Evolutionary conservation across 2,329 filamentous ascomycete genomes (phyloP), one percentile per base, ranked within the genome.

Genomic region (Mariannaea sp.): DNA sequence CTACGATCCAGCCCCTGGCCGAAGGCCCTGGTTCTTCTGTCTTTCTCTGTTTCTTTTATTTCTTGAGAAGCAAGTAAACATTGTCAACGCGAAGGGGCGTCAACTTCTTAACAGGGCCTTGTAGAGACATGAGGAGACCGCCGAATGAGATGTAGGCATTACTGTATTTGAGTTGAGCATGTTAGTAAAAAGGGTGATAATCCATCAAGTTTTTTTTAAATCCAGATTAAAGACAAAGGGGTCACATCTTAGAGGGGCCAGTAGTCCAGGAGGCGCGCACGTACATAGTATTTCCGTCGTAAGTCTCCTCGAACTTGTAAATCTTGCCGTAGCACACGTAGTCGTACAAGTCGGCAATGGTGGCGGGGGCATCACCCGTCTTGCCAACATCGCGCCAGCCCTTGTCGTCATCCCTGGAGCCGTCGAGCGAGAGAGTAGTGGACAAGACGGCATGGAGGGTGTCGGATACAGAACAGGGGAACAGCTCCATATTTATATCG

Each of bases 91-190:
- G 85, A 68, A 99, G 76, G 22, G 92, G 89, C 27, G 89, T 95
- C 58, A 99, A 84, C 79, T 96, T 97, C 80, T 94, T 95, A 74
- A 96, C 94, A 2, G 94, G 94, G 5, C 95, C 94, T 68, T 96
- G 89, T 50, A 99, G 81, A 66, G 88, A 91, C 76, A 97, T 87
- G 66, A 99, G 76, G 60, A 99, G 78, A 7, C 94, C 94, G 41
- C 94, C 94, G 67, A 97, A 99, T 1, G 92, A 96, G 64, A 95
- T 82, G 74, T 93, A 99, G 22, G 92, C 90, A 72, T 96, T 95
- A 71, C 93, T 97, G 64, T 61, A 35, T 41, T 47, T 53, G 13
- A 41, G 29, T 16, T 38, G 38, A 32, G 24, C 20, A 16, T n/a
- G 58, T 62, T 43, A 61, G 58, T 42, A 57, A 16, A 52, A 19